Evolutionary conservation across 331 rosid genomes (phyloP), one percentile per base, ranked within the genome.

Genomic region (Malus hybrid): DNA sequence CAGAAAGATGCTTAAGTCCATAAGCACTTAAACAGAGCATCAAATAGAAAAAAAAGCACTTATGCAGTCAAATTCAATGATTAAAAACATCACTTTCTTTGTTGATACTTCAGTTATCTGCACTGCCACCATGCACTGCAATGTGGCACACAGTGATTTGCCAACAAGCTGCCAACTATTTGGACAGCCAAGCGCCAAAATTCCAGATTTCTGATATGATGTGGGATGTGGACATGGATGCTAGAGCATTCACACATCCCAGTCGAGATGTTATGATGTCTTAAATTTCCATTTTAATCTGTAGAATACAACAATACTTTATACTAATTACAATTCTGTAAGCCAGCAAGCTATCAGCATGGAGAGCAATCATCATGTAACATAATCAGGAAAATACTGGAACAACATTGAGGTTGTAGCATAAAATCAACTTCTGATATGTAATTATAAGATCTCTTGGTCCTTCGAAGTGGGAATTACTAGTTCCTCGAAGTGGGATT

Each of bases 131-230:
- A 15, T 15, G n/a, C 46, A 44, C 22, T 39, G 44, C 68, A 72
- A 72, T 36, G 76, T 72, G 76, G 68, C 76, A 36, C 39, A 39
- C 39, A 57, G 44, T 44, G 26, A 73, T 44, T 42, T 10, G 77
- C 57, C 67, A 73, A 66, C 42, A 46, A 44, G 68, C 44, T 63
- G 68, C 66, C 24, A 74, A 61, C 63, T 74, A 63, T 66, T 29
- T 36, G 16, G 83, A 84, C 88, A 85, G 86, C 89, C 81, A 85
- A 32, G 30, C n/a, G 74, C 86, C 84, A 83, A 87, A 82, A 56
- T 33, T 20, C 62, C 60, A 62, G 61, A 73, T 44, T 73, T 62
- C 6, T 18, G 6, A 73, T 28, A 32, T 73, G 77, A 61, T 4
- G 19, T 42, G 58, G 22, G 77, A 73, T 39, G 44, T 42, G 60